Evolutionary conservation across 2,329 filamentous ascomycete genomes (phyloP), one percentile per base, ranked within the genome.

Genomic region (Plectosphaerella sp.): DNA sequence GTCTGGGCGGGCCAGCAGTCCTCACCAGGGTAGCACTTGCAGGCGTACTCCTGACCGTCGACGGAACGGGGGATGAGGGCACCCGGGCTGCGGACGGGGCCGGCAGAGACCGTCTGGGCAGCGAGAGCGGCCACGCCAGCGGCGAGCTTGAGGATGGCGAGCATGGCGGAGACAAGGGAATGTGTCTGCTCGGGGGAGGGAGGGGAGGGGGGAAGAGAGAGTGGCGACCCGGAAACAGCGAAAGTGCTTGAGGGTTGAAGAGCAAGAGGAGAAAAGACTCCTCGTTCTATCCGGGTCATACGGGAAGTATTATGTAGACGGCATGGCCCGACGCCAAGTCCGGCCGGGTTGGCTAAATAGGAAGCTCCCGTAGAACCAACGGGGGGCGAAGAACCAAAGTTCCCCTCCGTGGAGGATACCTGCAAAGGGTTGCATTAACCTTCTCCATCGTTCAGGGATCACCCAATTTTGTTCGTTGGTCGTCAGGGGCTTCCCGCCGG

Each of bases 1-100:
- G 45, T 45, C 6, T 55, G 18, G 14, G 48, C 57, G n/a, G 66
- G 66, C 66, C 66, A 68, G 53, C 65, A 67, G 14, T 55, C 52
- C 20, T 67, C 62, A 10, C 59, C 66, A 9, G 57, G 9, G 49
- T 66, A 67, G 52, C 65, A 68, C 51, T 67, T 67, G 49, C 65
- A 68, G 36, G 57, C 61, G 46, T 65, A 67, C 5, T 57, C 24
- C n/a, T 51, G 51, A 5, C 62, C 64, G 7, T 67, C 59, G 62
- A 62, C 65, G 3, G 35, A 41, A 39, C 47, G 47, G 47, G 47
- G 47, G 12, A 48, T 36, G 36, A 48, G 47, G 18, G 14, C 16
- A 18, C 35, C 47, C 12, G 28, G n/a, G 22, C 35, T 22, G 35
- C 22, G 22, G 20, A 39, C 22, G 16, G 47, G 22, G 47, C 47